Evolutionary conservation across 169 alveolate species (phyloP), one percentile per base, ranked within the genome.

Genomic region (Eimeria nieschulzi): DNA sequence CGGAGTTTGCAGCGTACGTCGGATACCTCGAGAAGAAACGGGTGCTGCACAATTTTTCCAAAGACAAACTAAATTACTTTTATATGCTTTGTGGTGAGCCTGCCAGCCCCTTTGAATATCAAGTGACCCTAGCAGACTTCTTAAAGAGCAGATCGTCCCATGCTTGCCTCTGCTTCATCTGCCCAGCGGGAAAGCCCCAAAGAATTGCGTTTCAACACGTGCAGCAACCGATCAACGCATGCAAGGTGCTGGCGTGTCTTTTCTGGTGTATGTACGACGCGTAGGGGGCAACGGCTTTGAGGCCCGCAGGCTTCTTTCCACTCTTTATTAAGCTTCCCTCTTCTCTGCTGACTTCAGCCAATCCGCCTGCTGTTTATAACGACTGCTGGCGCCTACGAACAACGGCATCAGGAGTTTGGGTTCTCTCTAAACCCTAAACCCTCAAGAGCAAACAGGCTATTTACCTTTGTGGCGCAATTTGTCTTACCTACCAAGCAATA

Each of bases 281-380:
- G 23, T 75, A 79, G 94, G 94, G 1, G 94, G 94, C 80, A 92
- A 92, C 72, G 94, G 94, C 72, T 84, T 84, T 56, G 83, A 92
- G n/a, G 90, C 93, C 10, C 90, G 92, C n/a, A 87, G 94, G 17
- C 83, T 92, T 23, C 80, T 92, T 33, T 66, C 88, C 39, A 83
- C 94, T 26, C 75, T 92, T 59, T 92, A 84, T 59, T 92, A 54
- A 83, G 0, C 46, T 33, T 33, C 46, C 46, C 46, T 33, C 3
- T 33, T 33, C 46, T 33, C 46, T 33, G 46, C 46, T 33, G 46
- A 33, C 46, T 33, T 1, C 46, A 33, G 3, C 46, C 46, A 3
- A 33, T 33, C 46, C 46, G 46, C 46, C 46, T 33, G 6, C 3
- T 33, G 46, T 33, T 1, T 33, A 33, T 33, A 33, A 33, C 3